A percentile compares a stretch with the other conserved stretches of the same genome.
phyloP scores from a whole-genome alignment of 306 rosid species.

The Hippophae gyantsensis region DNA sequence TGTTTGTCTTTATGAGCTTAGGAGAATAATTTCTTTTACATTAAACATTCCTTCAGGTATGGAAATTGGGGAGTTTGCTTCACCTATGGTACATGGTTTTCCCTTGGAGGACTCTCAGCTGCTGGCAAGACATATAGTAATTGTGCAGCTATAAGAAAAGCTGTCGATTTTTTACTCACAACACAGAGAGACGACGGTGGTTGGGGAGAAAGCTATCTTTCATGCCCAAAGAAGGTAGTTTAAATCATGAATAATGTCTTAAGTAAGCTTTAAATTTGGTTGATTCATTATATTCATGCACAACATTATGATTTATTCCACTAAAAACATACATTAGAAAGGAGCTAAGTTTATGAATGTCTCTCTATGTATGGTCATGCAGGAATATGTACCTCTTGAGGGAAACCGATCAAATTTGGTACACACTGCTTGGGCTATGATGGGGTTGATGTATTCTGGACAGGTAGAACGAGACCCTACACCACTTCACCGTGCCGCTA shows the following conservation, averaged over 20 bases:
- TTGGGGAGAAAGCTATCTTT: constrained; percentile 67
- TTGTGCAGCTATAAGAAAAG: constrained; percentile 38
- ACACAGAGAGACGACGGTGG: constrained; percentile 51
- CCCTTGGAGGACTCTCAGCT: constrained; percentile 47
- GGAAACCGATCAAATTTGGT: constrained; percentile 47
- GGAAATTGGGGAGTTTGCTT: constrained; percentile 64
- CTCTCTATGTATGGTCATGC: not conserved
- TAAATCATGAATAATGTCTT: not conserved
- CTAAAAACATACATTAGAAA: no score
- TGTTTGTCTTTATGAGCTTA: not conserved
- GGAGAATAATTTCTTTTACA: not conserved
- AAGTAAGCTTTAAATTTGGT: not conserved
- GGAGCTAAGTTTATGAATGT: no score
- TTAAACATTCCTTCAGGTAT: constrained; percentile 15
- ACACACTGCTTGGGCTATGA: constrained; percentile 65
- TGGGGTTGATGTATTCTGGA: constrained; percentile 51
- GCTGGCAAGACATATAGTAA: constrained; percentile 44
- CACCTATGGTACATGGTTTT: constrained; percentile 50
- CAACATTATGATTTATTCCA: no score
- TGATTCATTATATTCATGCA: no score
- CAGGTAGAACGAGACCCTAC: constrained; percentile 46
- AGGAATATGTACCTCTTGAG: constrained; percentile 45
- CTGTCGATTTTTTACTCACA: constrained; percentile 36
- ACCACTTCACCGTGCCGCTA: constrained; percentile 56
- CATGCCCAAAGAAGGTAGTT: constrained; percentile 38